These are phyloP conservation scores for Backusella tuberculispora DNA, from an alignment of 192 early-diverging fungal genomes.

Conservation along the genomic window DNA sequence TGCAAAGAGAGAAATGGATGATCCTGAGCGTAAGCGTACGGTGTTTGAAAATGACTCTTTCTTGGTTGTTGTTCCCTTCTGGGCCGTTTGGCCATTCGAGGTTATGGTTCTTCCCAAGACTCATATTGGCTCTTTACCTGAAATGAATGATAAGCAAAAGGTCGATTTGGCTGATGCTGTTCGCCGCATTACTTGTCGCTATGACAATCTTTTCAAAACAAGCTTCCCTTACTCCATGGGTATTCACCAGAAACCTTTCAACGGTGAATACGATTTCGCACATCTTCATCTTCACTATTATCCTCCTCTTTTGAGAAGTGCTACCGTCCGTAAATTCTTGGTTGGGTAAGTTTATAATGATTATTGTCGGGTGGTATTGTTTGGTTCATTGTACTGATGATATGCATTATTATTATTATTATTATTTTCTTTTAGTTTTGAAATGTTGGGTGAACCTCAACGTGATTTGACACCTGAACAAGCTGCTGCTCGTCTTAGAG, in stretches of 20 bases:
- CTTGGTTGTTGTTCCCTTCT: constrained; percentile 88
- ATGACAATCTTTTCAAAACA: constrained; percentile 91
- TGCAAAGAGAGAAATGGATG: constrained; percentile 56
- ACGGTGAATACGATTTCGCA: constrained; percentile 54
- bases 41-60: constrained; percentile 84
- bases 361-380: not conserved
- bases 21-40: constrained; percentile 58
- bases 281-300: constrained; percentile 96
- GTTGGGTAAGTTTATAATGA: constrained; percentile 71
- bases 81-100: constrained; percentile 97
- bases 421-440: constrained; percentile 61
- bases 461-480: constrained; percentile 95
- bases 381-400: not conserved
- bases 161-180: constrained; percentile 77
- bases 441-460: constrained; percentile 92
- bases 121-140: constrained; percentile 62
- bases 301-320: constrained; percentile 87
- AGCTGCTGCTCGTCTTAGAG: constrained; percentile 74
- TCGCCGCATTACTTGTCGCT: constrained; percentile 75
- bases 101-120: constrained; percentile 78
- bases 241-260: constrained; percentile 83
- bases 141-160: constrained; percentile 56
- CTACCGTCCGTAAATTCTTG: constrained; percentile 92
- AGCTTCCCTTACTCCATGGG: constrained; percentile 98
- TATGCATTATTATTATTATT: not conserved